These are phyloP conservation scores for Elsinoe batatas DNA, from an alignment of 2,329 filamentous ascomycete genomes.

Conservation along the genomic window DNA sequence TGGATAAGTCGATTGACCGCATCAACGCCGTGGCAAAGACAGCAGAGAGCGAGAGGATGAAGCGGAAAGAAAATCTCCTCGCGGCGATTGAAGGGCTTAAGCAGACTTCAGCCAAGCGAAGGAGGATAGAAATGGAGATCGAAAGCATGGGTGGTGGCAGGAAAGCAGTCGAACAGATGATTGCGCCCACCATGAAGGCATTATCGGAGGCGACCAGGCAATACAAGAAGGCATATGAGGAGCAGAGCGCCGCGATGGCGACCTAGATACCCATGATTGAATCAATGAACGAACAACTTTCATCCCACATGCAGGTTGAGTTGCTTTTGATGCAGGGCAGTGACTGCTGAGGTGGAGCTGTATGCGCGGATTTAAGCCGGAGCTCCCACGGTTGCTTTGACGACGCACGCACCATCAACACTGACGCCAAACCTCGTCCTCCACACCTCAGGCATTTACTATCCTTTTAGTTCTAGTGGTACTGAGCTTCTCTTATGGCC, in stretches of 20 bases:
- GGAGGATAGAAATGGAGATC: slow-evolving; percentile 51
- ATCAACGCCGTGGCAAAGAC: slow-evolving; percentile 72
- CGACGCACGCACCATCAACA: slow-evolving; percentile 9
- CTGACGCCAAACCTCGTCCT: slow-evolving; percentile 8
- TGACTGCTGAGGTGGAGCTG: not conserved
- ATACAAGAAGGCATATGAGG: slow-evolving; percentile 60
- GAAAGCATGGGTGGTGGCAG: slow-evolving; percentile 63
- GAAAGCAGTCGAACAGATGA: slow-evolving; percentile 63
- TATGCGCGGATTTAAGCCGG: not conserved
- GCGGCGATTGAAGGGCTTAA: slow-evolving; percentile 61
- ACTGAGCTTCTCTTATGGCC: not conserved
- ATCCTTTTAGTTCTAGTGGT: not conserved
- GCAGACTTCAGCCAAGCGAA: slow-evolving; percentile 62
- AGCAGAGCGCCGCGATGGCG: slow-evolving; percentile 34
- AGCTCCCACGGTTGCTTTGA: not conserved
- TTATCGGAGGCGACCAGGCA: slow-evolving; percentile 59
- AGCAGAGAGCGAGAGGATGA: slow-evolving; percentile 64
- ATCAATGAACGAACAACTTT: not conserved
- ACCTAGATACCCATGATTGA: slow-evolving; percentile 12
- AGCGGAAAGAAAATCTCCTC: slow-evolving; percentile 57
- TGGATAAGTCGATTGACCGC: slow-evolving; percentile 64
- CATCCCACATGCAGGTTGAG: not conserved
- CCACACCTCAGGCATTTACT: slow-evolving; percentile 5
- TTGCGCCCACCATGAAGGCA: slow-evolving; percentile 63
- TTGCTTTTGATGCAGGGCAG: not conserved